A percentile compares a stretch with the other conserved stretches of the same genome.
Conservation (phyloP, 2,329 filamentous ascomycete genomes). For the Penicillium occitanis region DNA sequence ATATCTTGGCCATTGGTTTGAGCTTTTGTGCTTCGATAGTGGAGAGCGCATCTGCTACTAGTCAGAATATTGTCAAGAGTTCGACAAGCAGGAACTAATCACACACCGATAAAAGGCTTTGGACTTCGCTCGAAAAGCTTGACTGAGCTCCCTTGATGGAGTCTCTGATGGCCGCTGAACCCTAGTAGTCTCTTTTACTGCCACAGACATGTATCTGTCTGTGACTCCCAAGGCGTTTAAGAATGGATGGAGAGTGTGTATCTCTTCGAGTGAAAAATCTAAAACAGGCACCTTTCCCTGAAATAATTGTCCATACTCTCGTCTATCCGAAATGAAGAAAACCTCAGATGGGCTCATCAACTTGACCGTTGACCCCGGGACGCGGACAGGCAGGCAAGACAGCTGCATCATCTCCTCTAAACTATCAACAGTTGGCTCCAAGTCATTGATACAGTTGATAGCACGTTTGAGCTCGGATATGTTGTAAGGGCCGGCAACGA, state of each 20-base stretch:
- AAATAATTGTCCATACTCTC: background rate
- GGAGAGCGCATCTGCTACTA: background rate
- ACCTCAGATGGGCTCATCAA: background rate
- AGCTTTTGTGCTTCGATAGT: slow-evolving; percentile 9
- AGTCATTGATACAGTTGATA: background rate
- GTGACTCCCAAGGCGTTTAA: background rate
- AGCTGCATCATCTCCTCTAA: background rate
- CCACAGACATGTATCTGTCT: background rate
- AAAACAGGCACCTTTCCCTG: background rate
- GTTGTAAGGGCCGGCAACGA: background rate
- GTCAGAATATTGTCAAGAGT: background rate
- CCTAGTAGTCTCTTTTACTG: background rate
- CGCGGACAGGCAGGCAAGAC: background rate
- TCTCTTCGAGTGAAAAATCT: background rate
- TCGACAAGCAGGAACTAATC: background rate
- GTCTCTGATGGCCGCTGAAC: background rate
- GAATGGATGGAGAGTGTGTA: background rate
- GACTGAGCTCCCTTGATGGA: background rate
- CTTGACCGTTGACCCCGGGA: background rate
- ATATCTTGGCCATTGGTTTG: background rate
- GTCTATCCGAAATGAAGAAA: background rate
- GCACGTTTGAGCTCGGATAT: background rate
- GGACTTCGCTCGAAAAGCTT: background rate
- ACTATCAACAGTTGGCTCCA: background rate
- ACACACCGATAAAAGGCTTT: slow-evolving; percentile 1